Conservation (phyloP, 1,284 basidiomycete species). For the Agroathelia rolfsii region DNA sequence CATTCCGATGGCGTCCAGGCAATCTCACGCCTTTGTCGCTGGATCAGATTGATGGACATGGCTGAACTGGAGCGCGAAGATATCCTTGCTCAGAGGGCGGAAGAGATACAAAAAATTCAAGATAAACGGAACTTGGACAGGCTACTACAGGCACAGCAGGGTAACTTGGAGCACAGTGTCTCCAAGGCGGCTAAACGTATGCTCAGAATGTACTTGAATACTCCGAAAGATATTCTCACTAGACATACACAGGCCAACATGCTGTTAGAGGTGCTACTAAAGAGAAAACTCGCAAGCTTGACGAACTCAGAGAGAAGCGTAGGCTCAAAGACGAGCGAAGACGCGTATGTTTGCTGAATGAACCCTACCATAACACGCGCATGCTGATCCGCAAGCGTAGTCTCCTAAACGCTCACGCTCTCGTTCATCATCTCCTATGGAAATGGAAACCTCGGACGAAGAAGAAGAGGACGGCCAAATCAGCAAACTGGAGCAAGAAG, state of each 20-base stretch:
- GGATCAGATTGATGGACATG: slow-evolving; percentile 62
- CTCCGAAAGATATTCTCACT: slow-evolving; percentile 9
- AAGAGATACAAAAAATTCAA: slow-evolving; percentile 70
- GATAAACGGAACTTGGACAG: slow-evolving; percentile 70
- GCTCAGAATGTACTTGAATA: slow-evolving; percentile 13
- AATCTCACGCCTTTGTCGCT: slow-evolving; percentile 6
- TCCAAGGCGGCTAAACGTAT: slow-evolving; percentile 66
- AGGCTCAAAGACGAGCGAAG: slow-evolving; percentile 74
- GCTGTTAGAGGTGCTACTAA: slow-evolving; percentile 72
- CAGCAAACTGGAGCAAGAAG: slow-evolving; percentile 55
- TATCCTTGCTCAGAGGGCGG: slow-evolving; percentile 70
- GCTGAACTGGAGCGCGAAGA: slow-evolving; percentile 85
- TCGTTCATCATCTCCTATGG: slow-evolving; percentile 63
- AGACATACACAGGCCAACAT: slow-evolving; percentile 47
- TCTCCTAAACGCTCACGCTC: slow-evolving; percentile 60
- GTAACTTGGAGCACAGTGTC: slow-evolving; percentile 42
- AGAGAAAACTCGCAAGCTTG: slow-evolving; percentile 73
- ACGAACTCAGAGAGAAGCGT: slow-evolving; percentile 75
- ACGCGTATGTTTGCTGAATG: slow-evolving; percentile 37
- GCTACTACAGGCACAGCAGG: slow-evolving; percentile 62
- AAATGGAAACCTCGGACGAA: slow-evolving; percentile 71
- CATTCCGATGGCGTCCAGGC: slow-evolving; percentile 6
- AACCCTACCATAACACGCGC: not conserved
- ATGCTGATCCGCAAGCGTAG: slow-evolving; percentile 14
- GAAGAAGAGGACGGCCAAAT: slow-evolving; percentile 69